Evolutionary conservation across 495 filamentous ascomycete genomes (phyloP).

Genomic region (Neurospora sp.): DNA sequence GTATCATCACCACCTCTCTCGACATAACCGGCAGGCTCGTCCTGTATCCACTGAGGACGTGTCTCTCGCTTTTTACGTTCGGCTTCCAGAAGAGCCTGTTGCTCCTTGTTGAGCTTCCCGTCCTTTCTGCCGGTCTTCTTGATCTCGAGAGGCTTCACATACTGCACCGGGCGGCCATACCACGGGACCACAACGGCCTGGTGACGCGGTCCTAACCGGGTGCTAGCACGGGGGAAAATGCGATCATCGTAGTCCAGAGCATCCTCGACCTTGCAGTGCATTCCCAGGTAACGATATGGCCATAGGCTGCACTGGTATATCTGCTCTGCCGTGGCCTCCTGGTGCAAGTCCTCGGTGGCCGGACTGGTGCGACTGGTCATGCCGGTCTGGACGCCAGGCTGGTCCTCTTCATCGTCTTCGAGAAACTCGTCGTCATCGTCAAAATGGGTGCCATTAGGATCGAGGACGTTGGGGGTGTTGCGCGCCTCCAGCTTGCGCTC

Average conservation of each 20-base stretch:
- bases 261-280: conserved; percentile 94
- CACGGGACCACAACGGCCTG: conserved; percentile 79
- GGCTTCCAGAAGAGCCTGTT: conserved; percentile 65
- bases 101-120: conserved; percentile 66
- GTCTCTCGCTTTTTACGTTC: conserved; percentile 67
- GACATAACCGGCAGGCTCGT: conserved; percentile 80
- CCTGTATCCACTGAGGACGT: conserved; percentile 85
- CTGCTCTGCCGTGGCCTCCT: conserved; percentile 78
- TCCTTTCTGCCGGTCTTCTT: conserved; percentile 61
- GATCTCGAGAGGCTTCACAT: conserved; percentile 77
- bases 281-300: conserved; percentile 92
- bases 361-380: conserved; percentile 51
- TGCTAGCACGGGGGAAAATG: conserved; percentile 92
- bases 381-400: conserved; percentile 53
- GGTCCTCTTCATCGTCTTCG: conserved; percentile 68
- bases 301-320: conserved; percentile 85
- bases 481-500: conserved; percentile 87
- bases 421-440: conserved; percentile 28
- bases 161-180: conserved; percentile 75
- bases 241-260: conserved; percentile 95
- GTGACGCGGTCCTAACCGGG: conserved; percentile 81
- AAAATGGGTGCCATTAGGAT: conserved; percentile 7
- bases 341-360: conserved; percentile 41
- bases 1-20: conserved; percentile 69
- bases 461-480: conserved; percentile 60